phyloP scores from a whole-genome alignment of 192 early-diverging fungal species.

The Backusella luteola region DNA sequence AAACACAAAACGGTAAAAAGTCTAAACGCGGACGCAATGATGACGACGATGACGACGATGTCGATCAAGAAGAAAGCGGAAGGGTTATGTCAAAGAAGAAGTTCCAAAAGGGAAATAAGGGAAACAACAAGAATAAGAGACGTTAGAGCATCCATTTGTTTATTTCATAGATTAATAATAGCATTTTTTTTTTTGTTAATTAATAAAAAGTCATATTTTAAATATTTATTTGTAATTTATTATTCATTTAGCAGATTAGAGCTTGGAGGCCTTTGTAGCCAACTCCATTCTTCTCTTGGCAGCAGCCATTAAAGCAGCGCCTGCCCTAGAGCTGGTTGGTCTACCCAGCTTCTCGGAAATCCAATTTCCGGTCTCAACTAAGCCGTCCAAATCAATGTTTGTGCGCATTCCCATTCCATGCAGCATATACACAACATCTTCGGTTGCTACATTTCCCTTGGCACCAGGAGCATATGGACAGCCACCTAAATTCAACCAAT shows the following conservation, averaged over 20 bases:
- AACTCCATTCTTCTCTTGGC: slow-evolving; percentile 5
- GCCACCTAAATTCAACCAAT: slow-evolving; percentile 56
- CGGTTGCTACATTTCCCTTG: slow-evolving; percentile 94
- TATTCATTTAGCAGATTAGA: background rate
- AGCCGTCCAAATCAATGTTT: slow-evolving; percentile 70
- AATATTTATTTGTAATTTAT: background rate
- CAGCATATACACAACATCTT: slow-evolving; percentile 94
- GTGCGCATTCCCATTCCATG: slow-evolving; percentile 82
- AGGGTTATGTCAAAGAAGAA: slow-evolving; percentile 11
- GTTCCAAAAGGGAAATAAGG: background rate
- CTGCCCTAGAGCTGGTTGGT: slow-evolving; percentile 58
- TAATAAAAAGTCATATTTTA: background rate
- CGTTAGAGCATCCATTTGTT: slow-evolving; percentile 5
- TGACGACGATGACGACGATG: slow-evolving; percentile 38
- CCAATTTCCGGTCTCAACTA: slow-evolving; percentile 80
- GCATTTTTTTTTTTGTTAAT: too few species aligned
- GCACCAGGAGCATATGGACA: slow-evolving; percentile 97
- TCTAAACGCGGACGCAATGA: slow-evolving; percentile 40
- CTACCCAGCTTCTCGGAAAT: slow-evolving; percentile 82
- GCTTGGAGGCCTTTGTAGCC: background rate
- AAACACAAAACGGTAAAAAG: slow-evolving; percentile 54
- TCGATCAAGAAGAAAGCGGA: slow-evolving; percentile 24
- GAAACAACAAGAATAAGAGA: background rate
- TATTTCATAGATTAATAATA: slow-evolving; percentile 7
- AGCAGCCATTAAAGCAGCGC: slow-evolving; percentile 40